A percentile compares a stretch with the other conserved stretches of the same genome.
These are phyloP conservation scores for Takashimella tepidaria DNA, from an alignment of 1,284 basidiomycete genomes.

Conservation along the genomic window DNA sequence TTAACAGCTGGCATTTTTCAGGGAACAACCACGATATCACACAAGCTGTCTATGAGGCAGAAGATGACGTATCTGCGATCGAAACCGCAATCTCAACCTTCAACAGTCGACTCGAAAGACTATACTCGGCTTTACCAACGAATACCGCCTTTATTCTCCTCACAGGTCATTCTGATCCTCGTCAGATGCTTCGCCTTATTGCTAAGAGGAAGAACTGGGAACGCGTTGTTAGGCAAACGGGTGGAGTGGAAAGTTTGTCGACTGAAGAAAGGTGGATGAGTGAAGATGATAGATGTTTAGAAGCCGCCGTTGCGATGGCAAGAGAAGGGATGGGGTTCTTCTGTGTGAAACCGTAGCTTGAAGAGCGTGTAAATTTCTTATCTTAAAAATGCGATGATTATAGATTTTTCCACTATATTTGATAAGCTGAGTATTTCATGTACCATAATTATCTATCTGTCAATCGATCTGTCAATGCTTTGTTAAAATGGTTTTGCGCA, in stretches of 20 bases:
- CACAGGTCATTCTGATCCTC: conserved; percentile 80
- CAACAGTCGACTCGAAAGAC: conserved; percentile 57
- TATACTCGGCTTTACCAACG: conserved; percentile 66
- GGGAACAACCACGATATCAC: conserved; percentile 8
- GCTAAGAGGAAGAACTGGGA: conserved; percentile 69
- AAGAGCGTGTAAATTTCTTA: too few species aligned
- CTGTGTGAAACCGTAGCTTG: conserved; percentile 59
- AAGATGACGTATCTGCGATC: conserved; percentile 6
- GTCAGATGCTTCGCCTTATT: conserved; percentile 65
- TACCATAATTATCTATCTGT: too few species aligned
- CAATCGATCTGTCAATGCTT: too few species aligned
- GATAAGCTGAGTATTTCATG: too few species aligned
- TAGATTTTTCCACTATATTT: too few species aligned
- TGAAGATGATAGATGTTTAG: conserved; percentile 67
- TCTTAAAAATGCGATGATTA: too few species aligned
- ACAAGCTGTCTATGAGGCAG: background rate
- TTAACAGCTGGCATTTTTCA: too few species aligned
- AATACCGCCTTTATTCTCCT: conserved; percentile 77
- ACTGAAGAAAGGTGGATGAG: conserved; percentile 62
- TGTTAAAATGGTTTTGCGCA: too few species aligned
- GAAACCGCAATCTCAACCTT: conserved; percentile 48
- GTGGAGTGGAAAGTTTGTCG: conserved; percentile 46
- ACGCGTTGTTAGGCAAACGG: conserved; percentile 55
- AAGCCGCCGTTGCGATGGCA: conserved; percentile 69
- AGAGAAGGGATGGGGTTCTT: conserved; percentile 77